Evolutionary conservation across 1,284 basidiomycete species (phyloP), one percentile per base, ranked within the genome.

Genomic region (Lignosus rhinocerotis): DNA sequence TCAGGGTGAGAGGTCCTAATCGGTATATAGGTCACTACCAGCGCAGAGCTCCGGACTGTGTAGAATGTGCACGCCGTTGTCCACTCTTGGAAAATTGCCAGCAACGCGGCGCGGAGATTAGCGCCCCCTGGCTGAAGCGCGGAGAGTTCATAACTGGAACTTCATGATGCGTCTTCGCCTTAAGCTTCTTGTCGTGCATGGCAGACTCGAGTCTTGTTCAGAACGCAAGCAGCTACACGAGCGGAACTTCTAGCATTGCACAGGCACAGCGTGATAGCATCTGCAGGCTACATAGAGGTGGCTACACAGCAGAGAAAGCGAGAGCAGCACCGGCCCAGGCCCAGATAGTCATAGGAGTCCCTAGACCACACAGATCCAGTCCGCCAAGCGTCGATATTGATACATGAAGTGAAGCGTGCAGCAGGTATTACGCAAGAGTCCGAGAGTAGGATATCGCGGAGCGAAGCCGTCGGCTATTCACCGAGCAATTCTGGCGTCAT

Each of bases 101-200:
- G 51, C 56, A 53, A 48, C 51, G 56, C 45, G 51, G 44, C 39
- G 49, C 62, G 62, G 62, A 61, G 46, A 64, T 64, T 64, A 60
- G 59, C 53, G 54, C 53, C 55, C 41, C 55, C 49, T 56, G 47
- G 46, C 21, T 32, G 42, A 39, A 58, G 52, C 57, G 59, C 62
- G 56, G 44, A 47, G 56, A 51, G 53, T 34, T 55, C 53, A 53
- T 59, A 12, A 61, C 55, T 34, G 45, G 25, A 45, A 47, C 58
- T 36, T 45, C 43, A 38, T 59, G 46, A 54, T 34, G 45, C 55
- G 33, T 55, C 62, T 45, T 53, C n/a, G 49, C 55, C 56, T 56
- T 57, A 34, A 58, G 59, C 58, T 45, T 43, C 56, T 7, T 33
- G 44, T 50, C 55, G 30, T 54, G 43, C 53, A 58, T 53, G 53